Evolutionary conservation across 352 stramenopile genomes (phyloP).

Genomic region (Stramenopiles sp.): DNA sequence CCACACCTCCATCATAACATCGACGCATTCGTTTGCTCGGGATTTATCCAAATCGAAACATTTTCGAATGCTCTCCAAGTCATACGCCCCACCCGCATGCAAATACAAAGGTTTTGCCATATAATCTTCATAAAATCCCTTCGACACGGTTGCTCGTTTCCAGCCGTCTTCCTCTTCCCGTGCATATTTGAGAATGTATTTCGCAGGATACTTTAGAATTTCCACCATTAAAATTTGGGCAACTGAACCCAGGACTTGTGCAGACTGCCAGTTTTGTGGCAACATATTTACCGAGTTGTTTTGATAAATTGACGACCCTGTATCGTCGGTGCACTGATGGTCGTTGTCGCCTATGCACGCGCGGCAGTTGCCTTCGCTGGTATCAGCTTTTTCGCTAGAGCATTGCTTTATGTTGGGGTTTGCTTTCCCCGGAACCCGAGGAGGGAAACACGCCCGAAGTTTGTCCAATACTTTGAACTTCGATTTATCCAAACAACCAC

Average conservation of each 20-base stretch:
- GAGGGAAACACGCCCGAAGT: background rate
- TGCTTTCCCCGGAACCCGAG: background rate
- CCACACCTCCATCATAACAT: background rate
- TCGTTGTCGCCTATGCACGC: background rate
- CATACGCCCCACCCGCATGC: background rate
- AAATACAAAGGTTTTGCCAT: background rate
- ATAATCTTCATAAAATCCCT: slow-evolving; percentile 6
- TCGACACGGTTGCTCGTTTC: background rate
- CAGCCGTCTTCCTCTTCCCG: background rate
- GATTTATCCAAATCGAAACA: background rate
- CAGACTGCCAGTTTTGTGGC: background rate
- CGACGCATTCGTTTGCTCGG: background rate
- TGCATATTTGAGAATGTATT: background rate
- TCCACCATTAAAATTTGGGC: background rate
- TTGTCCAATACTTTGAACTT: background rate
- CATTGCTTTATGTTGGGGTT: too few relatives aligned
- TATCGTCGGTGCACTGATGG: background rate
- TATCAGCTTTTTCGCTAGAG: too few relatives aligned
- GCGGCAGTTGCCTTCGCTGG: background rate
- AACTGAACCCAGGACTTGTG: background rate
- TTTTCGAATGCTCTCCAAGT: background rate
- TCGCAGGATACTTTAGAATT: background rate
- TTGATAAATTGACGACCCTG: background rate
- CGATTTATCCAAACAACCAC: background rate
- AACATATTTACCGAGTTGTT: background rate